These are phyloP conservation scores for Fusarium piperis DNA, from an alignment of 2,329 filamentous ascomycete species.

Conservation along the genomic window DNA sequence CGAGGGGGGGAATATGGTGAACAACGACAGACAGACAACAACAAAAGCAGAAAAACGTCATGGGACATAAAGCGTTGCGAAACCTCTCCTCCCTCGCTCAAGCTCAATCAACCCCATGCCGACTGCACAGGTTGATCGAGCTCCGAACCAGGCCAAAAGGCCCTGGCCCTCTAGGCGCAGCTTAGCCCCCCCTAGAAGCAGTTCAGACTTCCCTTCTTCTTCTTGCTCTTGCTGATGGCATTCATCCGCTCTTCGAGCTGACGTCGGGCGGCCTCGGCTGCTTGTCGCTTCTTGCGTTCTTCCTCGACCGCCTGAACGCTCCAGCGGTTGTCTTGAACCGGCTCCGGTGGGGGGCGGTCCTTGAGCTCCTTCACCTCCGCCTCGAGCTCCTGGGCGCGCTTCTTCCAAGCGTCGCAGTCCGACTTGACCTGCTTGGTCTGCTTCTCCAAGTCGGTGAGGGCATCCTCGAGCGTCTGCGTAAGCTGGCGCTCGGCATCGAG, in stretches of 20 bases:
- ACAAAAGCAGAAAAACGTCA: conserved; percentile 39
- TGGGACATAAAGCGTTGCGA: conserved; percentile 38
- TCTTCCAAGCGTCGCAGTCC: conserved; percentile 91
- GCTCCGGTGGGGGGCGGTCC: conserved; percentile 57
- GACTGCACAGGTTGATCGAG: conserved; percentile 12
- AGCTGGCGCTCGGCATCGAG: conserved; percentile 95
- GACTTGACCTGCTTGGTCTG: conserved; percentile 92
- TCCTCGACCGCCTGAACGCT: conserved; percentile 93
- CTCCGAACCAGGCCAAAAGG: conserved; percentile 12
- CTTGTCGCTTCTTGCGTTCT: conserved; percentile 90
- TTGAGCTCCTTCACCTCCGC: conserved; percentile 74
- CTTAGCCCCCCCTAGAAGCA: conserved; percentile 77
- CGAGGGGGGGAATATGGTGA: conserved; percentile 40
- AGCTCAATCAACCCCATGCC: conserved; percentile 18
- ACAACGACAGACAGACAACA: conserved; percentile 22
- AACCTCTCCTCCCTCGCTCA: conserved; percentile 4
- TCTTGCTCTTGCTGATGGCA: conserved; percentile 86
- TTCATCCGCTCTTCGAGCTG: conserved; percentile 97
- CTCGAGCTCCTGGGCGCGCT: conserved; percentile 82
- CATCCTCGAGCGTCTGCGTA: conserved; percentile 93
- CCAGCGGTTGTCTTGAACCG: conserved; percentile 67
- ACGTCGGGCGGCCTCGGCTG: conserved; percentile 87
- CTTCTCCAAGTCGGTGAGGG: conserved; percentile 90
- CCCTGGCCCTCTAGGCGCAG: conserved; percentile 29
- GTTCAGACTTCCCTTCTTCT: conserved; percentile 95